phyloP scores from a whole-genome alignment of 179 eudicot genomes.

The Beta lomatogona region DNA sequence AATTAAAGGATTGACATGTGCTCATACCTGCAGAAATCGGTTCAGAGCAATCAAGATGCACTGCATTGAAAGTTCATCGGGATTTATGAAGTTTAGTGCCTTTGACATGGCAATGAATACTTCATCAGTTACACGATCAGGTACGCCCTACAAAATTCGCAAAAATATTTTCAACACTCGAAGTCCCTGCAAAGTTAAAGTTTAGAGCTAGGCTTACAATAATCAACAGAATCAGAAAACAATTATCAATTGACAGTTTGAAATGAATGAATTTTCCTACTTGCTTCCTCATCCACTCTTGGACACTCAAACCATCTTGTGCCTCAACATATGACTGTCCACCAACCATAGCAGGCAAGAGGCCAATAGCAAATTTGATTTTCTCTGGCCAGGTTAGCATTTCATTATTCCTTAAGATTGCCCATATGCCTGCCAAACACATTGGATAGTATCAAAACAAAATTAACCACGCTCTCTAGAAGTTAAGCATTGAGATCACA shows the following conservation, averaged over 20 bases:
- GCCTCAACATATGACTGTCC: slow-evolving; percentile 98
- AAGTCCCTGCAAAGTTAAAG: slow-evolving; percentile 8
- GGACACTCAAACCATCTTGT: slow-evolving; percentile 88
- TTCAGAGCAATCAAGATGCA: slow-evolving; percentile 97
- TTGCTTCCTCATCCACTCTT: slow-evolving; percentile 99
- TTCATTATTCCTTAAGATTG: slow-evolving; percentile 92
- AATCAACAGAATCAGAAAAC: slow-evolving; percentile 16
- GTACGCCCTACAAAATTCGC: slow-evolving; percentile 64
- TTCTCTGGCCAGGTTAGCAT: slow-evolving; percentile 99
- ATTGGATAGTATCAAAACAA: slow-evolving; percentile 7
- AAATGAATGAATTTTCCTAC: slow-evolving; percentile 41
- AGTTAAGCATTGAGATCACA: background rate
- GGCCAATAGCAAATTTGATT: slow-evolving; percentile 94
- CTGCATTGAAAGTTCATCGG: slow-evolving; percentile 99
- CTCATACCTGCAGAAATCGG: slow-evolving; percentile 87
- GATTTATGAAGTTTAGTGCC: slow-evolving; percentile 96
- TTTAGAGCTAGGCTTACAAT: slow-evolving; percentile 5
- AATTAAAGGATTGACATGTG: background rate
- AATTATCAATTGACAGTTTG: background rate
- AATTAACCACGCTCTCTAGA: background rate
- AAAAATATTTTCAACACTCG: slow-evolving; percentile 15
- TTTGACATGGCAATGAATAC: slow-evolving; percentile 99
- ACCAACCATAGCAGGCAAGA: slow-evolving; percentile 95
- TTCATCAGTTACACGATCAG: slow-evolving; percentile 95
- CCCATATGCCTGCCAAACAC: slow-evolving; percentile 75